Evolutionary conservation across 73 alveolate genomes (phyloP).

Genomic region (Uronychia binucleata): DNA sequence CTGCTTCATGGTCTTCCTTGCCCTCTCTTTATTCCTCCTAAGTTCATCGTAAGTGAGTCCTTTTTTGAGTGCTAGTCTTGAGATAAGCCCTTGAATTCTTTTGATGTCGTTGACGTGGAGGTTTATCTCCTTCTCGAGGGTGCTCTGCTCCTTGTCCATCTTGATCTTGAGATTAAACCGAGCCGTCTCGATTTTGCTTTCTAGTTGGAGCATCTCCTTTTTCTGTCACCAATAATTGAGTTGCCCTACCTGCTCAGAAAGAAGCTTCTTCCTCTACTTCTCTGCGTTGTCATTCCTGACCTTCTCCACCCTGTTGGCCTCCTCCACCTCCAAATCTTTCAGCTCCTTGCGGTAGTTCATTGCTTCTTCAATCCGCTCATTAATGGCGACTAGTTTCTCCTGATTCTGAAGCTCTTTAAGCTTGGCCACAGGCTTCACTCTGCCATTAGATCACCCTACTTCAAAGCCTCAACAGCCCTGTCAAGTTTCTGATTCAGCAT

Average conservation of each 20-base stretch:
- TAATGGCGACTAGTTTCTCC: slow-evolving; percentile 93
- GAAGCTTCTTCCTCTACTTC: slow-evolving; percentile 78
- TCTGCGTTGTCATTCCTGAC: slow-evolving; percentile 85
- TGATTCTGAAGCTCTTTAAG: slow-evolving; percentile 83
- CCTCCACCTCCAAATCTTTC: slow-evolving; percentile 82
- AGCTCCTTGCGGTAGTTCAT: slow-evolving; percentile 93
- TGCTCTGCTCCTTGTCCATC: slow-evolving; percentile 88
- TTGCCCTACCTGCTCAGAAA: slow-evolving; percentile 23
- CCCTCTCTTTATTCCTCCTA: slow-evolving; percentile 65
- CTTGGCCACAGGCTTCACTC: slow-evolving; percentile 87
- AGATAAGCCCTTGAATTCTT: slow-evolving; percentile 80
- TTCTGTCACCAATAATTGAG: slow-evolving; percentile 43
- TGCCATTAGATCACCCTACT: slow-evolving; percentile 79
- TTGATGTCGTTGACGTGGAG: slow-evolving; percentile 94
- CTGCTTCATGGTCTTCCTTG: slow-evolving; percentile 66
- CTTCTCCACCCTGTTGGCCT: slow-evolving; percentile 89
- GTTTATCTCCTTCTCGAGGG: slow-evolving; percentile 81
- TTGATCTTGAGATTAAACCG: slow-evolving; percentile 86
- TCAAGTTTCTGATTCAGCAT: slow-evolving; percentile 79
- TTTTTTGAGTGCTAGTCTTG: slow-evolving; percentile 65
- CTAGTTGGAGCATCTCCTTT: slow-evolving; percentile 91
- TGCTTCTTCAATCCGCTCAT: slow-evolving; percentile 97
- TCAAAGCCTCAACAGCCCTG: slow-evolving; percentile 84
- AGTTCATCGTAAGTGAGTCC: slow-evolving; percentile 76
- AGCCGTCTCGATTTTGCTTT: slow-evolving; percentile 84